Evolutionary conservation across 1,284 basidiomycete species (phyloP), one percentile per base, ranked within the genome.

Genomic region (Chiua sp.): DNA sequence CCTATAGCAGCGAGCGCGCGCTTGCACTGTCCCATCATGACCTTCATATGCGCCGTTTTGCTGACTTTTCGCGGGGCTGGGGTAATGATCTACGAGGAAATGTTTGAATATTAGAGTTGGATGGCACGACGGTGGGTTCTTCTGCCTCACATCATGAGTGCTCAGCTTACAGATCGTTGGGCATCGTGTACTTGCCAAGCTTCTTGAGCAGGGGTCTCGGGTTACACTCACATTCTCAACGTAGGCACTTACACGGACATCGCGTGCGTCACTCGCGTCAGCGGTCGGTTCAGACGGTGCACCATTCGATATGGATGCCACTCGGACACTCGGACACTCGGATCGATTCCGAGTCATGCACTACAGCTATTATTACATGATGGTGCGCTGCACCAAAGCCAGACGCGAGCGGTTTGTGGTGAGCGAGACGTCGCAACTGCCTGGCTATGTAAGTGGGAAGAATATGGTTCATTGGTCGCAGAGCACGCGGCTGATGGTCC

Each of bases 71-170:
- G 12, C 82, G 92, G 10, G 91, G 92, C 0, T 98, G 97, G 97
- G 94, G 94, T 4, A 98, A n/a, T n/a, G n/a, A n/a, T 98, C 56
- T 96, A 96, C n/a, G 93, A 96, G 68, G 92, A 95, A 68, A 98
- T 94, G 0, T 98, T 93, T 67, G 98, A 98, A 74, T 98, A 90
- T 72, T 98, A 97, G 97, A 92, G 91, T 66, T 99, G 96, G 97
- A 82, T 96, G 55, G 91, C 93, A 11, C 83, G 96, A 70, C 95
- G 98, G 92, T 94, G 66, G 63, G 90, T 82, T 53, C 10, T 32
- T n/a, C 12, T 53, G 16, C 37, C 7, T 35, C 35, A 35, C 16
- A n/a, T 20, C 28, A 10, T 13, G 7, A 7, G 1, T 8, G 39
- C 3, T 47, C 3, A 8, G 28, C 50, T 60, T 12, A 59, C 11